Percentiles rank a stretch among this genome's conserved stretches.
phyloP scores from a whole-genome alignment of 768 basidiomycete species.

The Strobilomyces dryophilus region DNA sequence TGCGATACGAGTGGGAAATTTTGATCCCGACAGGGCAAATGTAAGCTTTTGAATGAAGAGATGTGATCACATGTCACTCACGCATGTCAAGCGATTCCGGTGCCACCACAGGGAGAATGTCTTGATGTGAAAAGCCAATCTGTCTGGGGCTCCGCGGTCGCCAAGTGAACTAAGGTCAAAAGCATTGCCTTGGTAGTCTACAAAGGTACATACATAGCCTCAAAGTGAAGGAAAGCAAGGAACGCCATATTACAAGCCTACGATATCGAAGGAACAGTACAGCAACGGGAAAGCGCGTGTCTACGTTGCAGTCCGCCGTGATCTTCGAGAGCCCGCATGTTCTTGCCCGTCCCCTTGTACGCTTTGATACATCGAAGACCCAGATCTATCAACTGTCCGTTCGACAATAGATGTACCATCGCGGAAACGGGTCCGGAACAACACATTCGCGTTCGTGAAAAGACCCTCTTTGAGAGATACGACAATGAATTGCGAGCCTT shows the following conservation, averaged over 20 bases:
- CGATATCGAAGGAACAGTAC: conserved; percentile 3
- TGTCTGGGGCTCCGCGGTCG: too few relatives aligned
- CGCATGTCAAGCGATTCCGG: too few relatives aligned
- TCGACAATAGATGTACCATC: conserved; percentile 94
- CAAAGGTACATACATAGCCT: too few relatives aligned
- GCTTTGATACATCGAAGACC: conserved; percentile 38
- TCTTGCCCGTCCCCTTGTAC: conserved; percentile 10
- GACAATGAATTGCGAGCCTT: conserved; percentile 97
- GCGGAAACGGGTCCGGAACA: conserved; percentile 89
- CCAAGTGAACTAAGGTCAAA: too few relatives aligned
- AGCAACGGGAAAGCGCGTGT: not conserved
- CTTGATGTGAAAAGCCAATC: too few relatives aligned
- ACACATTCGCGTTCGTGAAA: conserved; percentile 95
- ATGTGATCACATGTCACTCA: too few relatives aligned
- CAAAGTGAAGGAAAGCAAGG: too few relatives aligned
- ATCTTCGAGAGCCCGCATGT: conserved; percentile 14
- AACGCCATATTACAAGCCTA: conserved; percentile 5
- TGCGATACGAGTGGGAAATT: not conserved
- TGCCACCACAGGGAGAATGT: too few relatives aligned
- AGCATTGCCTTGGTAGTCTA: too few relatives aligned
- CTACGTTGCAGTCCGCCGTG: conserved; percentile 13
- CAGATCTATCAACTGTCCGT: conserved; percentile 65
- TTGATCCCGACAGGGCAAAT: not conserved
- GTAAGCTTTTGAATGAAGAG: too few relatives aligned
- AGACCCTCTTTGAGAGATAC: conserved; percentile 95